Conservation (phyloP, 2,329 filamentous ascomycete species). For the Chaetomium strumarium region DNA sequence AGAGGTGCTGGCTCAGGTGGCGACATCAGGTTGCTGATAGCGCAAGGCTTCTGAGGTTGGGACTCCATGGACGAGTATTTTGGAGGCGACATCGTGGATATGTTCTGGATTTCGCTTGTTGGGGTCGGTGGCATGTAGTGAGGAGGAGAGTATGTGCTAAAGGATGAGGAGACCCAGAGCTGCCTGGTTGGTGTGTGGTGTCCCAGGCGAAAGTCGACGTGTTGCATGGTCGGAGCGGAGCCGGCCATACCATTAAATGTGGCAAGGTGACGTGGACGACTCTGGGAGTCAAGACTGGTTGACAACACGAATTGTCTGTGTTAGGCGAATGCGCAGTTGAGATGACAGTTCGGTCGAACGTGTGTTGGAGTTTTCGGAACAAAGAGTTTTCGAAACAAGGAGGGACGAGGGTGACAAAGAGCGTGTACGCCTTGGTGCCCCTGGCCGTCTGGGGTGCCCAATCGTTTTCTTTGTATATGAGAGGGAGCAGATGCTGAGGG, state of each 20-base stretch:
- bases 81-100: background rate
- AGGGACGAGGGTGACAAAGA: background rate
- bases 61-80: conserved; percentile 3
- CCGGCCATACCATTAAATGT: conserved; percentile 21
- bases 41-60: conserved; percentile 37
- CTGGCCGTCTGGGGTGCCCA: conserved; percentile 1
- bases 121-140: conserved; percentile 15
- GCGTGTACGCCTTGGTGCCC: background rate
- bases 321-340: background rate
- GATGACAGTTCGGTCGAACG: too few species aligned
- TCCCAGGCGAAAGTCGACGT: conserved; percentile 6
- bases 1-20: conserved; percentile 50
- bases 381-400: background rate
- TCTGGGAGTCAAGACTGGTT: conserved; percentile 13
- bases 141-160: conserved; percentile 4
- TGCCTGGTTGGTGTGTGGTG: conserved; percentile 11
- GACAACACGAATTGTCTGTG: background rate
- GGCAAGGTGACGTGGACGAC: conserved; percentile 21
- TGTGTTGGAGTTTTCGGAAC: background rate
- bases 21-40: conserved; percentile 55
- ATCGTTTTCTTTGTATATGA: conserved; percentile 5
- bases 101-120: conserved; percentile 15
- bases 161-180: conserved; percentile 9
- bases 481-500: background rate
- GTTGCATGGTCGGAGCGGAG: conserved; percentile 8